Base-by-base conservation (phyloP, 2,329 filamentous ascomycete genomes). In the Aspergillus luchuensis region DNA sequence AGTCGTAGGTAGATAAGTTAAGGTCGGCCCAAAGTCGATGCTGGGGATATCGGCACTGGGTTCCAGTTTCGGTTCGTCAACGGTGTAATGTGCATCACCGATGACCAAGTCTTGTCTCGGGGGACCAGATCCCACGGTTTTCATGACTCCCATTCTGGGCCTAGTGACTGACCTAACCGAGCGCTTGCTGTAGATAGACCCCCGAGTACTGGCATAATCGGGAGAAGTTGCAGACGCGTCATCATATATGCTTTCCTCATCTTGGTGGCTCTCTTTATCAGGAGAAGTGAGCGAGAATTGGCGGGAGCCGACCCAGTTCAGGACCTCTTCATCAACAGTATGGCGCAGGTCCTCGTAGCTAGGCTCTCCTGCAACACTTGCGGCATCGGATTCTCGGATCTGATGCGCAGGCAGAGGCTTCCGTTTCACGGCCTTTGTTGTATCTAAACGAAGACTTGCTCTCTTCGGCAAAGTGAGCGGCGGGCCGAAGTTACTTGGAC, bases 21-120 rank as follows among this genome's bases (percentile, higher is more conserved):
- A 79, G 0, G 93, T 97, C 5, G 89, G 91, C 0, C 94, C 94
- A 76, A 97, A 97, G 74, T 97, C 89, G 63, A 97, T 85, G 4
- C 84, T 79, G 1, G 91, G 91, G 62, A 96, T 87, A 59, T 86
- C 82, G 23, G 85, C 81, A 13, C 79, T 78, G 39, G 72, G 65
- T 33, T 62, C 69, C 70, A 21, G 65, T 49, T 17, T 72, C 8
- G 56, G 64, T 39, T 77, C 71, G 45, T 76, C 72, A 49, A 75
- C 68, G 51, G 72, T 68, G 65, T 81, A 81, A 61, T 72, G 79
- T 61, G 76, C 75, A 70, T 83, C 81, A 15, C 81, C 79, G 57
- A 81, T 80, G 51, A 78, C 78, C 62, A 80, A 69, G 38, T 77
- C 74, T 45, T 75, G 78, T 60, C 71, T 72, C 59, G 72, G 71